These are phyloP conservation scores for Citeromyces nyonsensis DNA, from an alignment of 805 yeast species.

Conservation along the genomic window DNA sequence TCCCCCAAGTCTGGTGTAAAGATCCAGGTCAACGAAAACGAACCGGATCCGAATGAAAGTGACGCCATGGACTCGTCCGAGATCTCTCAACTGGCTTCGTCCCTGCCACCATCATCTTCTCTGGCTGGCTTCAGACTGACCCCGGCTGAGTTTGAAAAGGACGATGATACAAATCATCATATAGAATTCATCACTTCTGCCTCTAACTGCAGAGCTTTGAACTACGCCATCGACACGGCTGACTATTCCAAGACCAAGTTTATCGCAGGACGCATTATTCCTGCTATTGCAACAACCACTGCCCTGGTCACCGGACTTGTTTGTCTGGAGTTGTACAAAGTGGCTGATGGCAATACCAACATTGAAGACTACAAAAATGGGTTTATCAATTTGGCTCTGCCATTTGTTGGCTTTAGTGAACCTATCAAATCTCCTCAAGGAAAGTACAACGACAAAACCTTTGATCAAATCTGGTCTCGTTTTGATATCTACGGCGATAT, in stretches of 20 bases:
- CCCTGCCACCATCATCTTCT: conserved; percentile 78
- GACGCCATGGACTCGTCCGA: conserved; percentile 41
- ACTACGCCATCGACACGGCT: conserved; percentile 78
- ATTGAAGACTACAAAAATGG: conserved; percentile 89
- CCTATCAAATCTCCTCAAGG: conserved; percentile 81
- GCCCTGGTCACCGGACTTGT: conserved; percentile 93
- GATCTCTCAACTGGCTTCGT: conserved; percentile 51
- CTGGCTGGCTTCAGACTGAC: conserved; percentile 76
- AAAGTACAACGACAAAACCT: conserved; percentile 60
- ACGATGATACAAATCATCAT: conserved; percentile 93
- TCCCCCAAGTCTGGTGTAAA: conserved; percentile 59
- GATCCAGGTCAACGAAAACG: conserved; percentile 77
- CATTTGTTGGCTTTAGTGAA: conserved; percentile 94
- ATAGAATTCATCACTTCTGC: conserved; percentile 94
- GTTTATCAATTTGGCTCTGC: conserved; percentile 80
- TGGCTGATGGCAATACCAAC: conserved; percentile 57
- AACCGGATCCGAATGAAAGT: conserved; percentile 70
- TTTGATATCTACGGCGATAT: conserved; percentile 70
- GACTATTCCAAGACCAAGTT: conserved; percentile 86
- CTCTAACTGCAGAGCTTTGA: conserved; percentile 89
- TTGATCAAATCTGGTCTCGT: conserved; percentile 92
- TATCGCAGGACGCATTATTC: conserved; percentile 96
- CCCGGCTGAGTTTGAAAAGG: conserved; percentile 96
- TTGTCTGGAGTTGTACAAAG: conserved; percentile 83
- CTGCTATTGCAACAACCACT: conserved; percentile 99